Conservation (phyloP, 2,329 filamentous ascomycete species). For the Diaporthe sp. region DNA sequence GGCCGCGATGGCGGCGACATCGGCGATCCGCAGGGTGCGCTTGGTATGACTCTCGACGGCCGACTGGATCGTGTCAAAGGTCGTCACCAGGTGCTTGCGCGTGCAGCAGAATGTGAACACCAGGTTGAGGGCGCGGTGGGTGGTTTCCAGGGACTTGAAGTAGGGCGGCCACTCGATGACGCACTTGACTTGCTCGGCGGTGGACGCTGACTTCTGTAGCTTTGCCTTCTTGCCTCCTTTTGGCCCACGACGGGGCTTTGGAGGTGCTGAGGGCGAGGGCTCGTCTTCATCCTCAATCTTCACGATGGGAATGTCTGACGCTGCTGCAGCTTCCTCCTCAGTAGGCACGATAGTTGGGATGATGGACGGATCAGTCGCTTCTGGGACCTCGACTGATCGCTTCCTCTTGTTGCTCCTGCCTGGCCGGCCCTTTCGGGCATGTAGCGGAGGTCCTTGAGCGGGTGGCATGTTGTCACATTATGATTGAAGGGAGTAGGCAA, state of each 20-base stretch:
- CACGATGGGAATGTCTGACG: not conserved
- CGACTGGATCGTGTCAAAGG: slow-evolving; percentile 87
- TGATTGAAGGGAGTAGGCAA: not conserved
- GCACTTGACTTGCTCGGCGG: slow-evolving; percentile 49
- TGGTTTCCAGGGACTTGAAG: slow-evolving; percentile 80
- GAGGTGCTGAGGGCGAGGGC: slow-evolving; percentile 8
- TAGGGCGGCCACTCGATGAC: slow-evolving; percentile 77
- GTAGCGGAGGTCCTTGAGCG: slow-evolving; percentile 34
- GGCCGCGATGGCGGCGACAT: slow-evolving; percentile 86
- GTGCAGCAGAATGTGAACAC: slow-evolving; percentile 97
- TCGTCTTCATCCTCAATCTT: slow-evolving; percentile 35
- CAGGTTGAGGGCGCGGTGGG: slow-evolving; percentile 88
- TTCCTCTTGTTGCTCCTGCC: slow-evolving; percentile 37
- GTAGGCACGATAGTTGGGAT: not conserved
- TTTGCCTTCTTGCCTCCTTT: slow-evolving; percentile 41
- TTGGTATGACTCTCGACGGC: slow-evolving; percentile 89
- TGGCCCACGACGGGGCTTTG: slow-evolving; percentile 34
- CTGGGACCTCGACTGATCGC: slow-evolving; percentile 33
- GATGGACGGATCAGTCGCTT: slow-evolving; percentile 38
- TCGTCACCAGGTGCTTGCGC: slow-evolving; percentile 91
- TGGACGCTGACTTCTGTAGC: slow-evolving; percentile 38
- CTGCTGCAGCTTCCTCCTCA: not conserved
- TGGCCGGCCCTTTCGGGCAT: slow-evolving; percentile 24
- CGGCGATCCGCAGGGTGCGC: slow-evolving; percentile 77
- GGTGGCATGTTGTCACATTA: slow-evolving; percentile 36